Evolutionary conservation across 352 stramenopile genomes (phyloP).

Genomic region (Globisporangium nagaii): DNA sequence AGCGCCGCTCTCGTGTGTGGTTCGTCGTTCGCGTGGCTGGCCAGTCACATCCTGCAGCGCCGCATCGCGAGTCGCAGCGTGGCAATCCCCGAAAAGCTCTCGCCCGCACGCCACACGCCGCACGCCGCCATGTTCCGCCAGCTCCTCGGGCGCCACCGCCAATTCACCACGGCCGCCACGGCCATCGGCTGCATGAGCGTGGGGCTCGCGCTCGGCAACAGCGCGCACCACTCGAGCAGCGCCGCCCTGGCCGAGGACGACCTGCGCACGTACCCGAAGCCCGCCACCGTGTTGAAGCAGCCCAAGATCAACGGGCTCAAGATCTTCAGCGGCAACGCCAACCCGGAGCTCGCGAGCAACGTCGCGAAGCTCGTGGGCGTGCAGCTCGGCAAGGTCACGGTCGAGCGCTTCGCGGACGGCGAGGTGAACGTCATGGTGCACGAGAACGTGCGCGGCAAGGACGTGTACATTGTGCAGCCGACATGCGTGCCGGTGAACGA

Average conservation of each 20-base stretch:
- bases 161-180: conserved; percentile 38
- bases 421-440: conserved; percentile 99
- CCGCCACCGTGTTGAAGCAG: conserved; percentile 72
- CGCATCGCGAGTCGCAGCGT: too few species aligned
- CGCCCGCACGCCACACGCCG: neutral
- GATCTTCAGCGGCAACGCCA: conserved; percentile 98
- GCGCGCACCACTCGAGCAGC: conserved; percentile 18
- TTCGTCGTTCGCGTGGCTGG: neutral
- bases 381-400: conserved; percentile 97
- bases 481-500: conserved; percentile 99
- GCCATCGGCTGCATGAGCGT: conserved; percentile 41
- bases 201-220: conserved; percentile 35
- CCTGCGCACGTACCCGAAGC: conserved; percentile 28
- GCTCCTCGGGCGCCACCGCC: conserved; percentile 47
- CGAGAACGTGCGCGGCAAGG: conserved; percentile 99
- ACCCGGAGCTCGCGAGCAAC: conserved; percentile 95
- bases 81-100: conserved; percentile 8
- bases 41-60: neutral
- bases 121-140: conserved; percentile 57
- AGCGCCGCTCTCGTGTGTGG: neutral
- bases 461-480: conserved; percentile 99
- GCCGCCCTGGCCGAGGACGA: conserved; percentile 49
- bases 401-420: conserved; percentile 98
- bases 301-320: conserved; percentile 92
- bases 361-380: conserved; percentile 97